Base-by-base conservation (phyloP, 1,284 basidiomycete genomes). In the Melanopsichium pennsylvanicum region DNA sequence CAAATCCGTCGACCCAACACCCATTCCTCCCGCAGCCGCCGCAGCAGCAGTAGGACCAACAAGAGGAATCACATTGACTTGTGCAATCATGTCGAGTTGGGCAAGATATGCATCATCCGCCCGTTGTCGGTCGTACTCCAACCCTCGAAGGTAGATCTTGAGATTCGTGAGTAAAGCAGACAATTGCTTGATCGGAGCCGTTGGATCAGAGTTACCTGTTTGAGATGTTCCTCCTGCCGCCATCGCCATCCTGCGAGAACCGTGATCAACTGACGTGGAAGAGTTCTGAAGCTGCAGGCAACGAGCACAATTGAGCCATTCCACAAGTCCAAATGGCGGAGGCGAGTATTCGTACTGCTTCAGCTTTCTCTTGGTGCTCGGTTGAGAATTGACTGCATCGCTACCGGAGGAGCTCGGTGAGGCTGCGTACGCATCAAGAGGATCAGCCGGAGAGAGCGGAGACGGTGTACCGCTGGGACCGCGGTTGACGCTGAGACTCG, bases 261-360 rank as follows among this genome's bases (percentile, higher is more conserved):
- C n/a, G n/a, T n/a, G n/a, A n/a, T n/a, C n/a, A n/a, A n/a, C n/a
- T n/a, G n/a, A n/a, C n/a, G 27, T 29, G 13, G 27, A 29, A 29
- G 27, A 29, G 16, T 26, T n/a, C 33, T 47, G 57, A 3, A 67
- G 32, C 29, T 60, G 57, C 6, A 40, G 16, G 32, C 50, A 59
- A 3, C 61, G 56, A 1, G 51, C 32, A 5, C 47, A 39, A 18
- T 72, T 69, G 36, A 72, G 39, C 63, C 64, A 72, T 21, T 72
- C 64, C 2, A 72, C 50, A 2, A 72, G 32, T 1, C 56, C 60
- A 15, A 72, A 64, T 1, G 70, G 70, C 6, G 70, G 70, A 2
- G 70, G 60, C 2, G 70, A 59, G 31, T 69, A 72, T 21, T 63
- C 70, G 56, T 72, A 62, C 39, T 51, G 64, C 19, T 52, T 51